Percentiles rank a stretch among this genome's conserved stretches.
Conservation (phyloP, 73 alveolate genomes). For the Paramecium caudatum region DNA sequence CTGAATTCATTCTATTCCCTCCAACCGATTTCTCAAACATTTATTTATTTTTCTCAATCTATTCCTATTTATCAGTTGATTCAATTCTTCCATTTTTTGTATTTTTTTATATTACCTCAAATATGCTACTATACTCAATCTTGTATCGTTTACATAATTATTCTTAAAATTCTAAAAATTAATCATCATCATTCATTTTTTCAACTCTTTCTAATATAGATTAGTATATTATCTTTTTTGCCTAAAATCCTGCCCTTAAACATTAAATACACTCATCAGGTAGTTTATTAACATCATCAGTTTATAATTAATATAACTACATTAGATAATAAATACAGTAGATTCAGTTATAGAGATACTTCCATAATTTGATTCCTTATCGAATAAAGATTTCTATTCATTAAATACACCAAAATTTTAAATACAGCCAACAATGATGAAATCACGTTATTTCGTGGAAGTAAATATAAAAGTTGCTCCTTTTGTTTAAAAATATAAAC, state of each 20-base stretch:
- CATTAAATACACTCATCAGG: constrained; percentile 44
- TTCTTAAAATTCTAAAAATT: constrained; percentile 21
- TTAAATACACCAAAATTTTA: constrained; percentile 28
- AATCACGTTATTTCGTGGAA: neutral
- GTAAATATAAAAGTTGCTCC: constrained; percentile 9
- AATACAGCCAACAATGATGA: constrained; percentile 26
- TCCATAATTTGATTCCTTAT: constrained; percentile 49
- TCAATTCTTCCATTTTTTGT: constrained; percentile 63
- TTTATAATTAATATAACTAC: constrained; percentile 11
- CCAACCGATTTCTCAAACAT: constrained; percentile 64
- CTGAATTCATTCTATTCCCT: constrained; percentile 32
- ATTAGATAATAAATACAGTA: neutral
- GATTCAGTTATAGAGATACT: constrained; percentile 14
- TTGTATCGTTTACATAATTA: neutral
- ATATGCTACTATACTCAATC: neutral
- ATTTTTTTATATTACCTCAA: constrained; percentile 8
- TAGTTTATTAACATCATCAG: constrained; percentile 15
- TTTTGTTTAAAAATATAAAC: neutral
- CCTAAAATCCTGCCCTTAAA: constrained; percentile 46
- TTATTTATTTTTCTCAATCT: constrained; percentile 61
- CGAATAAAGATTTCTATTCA: constrained; percentile 50
- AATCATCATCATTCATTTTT: neutral
- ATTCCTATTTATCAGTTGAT: constrained; percentile 40
- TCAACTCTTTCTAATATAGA: neutral
- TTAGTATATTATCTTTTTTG: constrained; percentile 19